Evolutionary conservation across 768 basidiomycete genomes (phyloP), one percentile per base, ranked within the genome.

Genomic region (Amylocystis lapponica): DNA sequence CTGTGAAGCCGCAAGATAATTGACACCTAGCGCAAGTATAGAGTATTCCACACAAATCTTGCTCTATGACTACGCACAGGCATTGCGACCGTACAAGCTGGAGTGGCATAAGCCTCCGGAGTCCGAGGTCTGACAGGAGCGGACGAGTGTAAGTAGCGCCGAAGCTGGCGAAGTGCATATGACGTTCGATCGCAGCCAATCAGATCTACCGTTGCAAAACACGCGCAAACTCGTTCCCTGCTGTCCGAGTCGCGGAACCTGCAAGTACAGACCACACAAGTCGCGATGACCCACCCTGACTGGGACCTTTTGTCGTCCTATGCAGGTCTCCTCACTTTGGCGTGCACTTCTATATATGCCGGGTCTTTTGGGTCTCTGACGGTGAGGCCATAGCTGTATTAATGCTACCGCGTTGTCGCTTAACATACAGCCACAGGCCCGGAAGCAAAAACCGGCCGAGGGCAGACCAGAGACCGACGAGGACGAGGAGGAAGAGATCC

Each of bases 311-410:
- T 86, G 22, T 75, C 75, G 1, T 81, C 86, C 27, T 87, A 85
- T 53, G 77, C 66, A 5, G 88, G 86, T 6, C 66, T 90, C 5
- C 60, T 89, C 39, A 60, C 63, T 26, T 72, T 89, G 19, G 88
- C 88, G 2, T 73, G 66, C 38, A 53, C 60, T n/a, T 80, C 82
- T 22, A 74, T 91, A 34, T 88, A 82, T 53, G 71, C 73, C 21
- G 88, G 87, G 27, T 74, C 87, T 5, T 74, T 72, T 63, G 77
- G 74, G 12, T 83, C 84, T 16, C 64, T 90, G 45, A 75, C 81
- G 52, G 84, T 86, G 52, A 47, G 77, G 72, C 36, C 17, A 26
- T 43, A 49, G 48, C 46, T 27, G 17, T n/a, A 39, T 34, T 36
- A 39, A 44, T 32, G 35, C n/a, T n/a, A n/a, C n/a, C n/a, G 34